These are phyloP conservation scores for Sporisorium iseilematis-ciliati DNA, from an alignment of 1,284 basidiomycete genomes.

Conservation along the genomic window DNA sequence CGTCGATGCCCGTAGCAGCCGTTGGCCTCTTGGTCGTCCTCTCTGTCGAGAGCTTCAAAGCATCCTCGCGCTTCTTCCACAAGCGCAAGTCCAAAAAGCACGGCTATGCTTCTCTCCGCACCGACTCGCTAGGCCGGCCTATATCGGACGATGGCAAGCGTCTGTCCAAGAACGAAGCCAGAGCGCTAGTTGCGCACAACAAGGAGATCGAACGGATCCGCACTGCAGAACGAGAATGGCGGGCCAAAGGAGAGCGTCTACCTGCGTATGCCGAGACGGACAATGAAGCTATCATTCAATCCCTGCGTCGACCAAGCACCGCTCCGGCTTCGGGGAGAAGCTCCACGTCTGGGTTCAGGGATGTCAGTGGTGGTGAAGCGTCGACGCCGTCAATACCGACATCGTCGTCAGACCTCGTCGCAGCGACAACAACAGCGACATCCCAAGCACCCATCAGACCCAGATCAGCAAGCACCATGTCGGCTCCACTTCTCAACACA, in stretches of 20 bases:
- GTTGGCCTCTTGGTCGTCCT: slow-evolving; percentile 41
- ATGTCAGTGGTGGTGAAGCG: neutral
- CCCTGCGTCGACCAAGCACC: slow-evolving; percentile 30
- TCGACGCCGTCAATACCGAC: neutral
- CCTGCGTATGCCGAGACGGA: slow-evolving; percentile 40
- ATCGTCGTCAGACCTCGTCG: neutral
- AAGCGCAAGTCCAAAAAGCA: slow-evolving; percentile 48
- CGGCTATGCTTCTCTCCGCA: slow-evolving; percentile 47
- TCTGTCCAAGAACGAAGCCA: slow-evolving; percentile 47
- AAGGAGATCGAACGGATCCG: slow-evolving; percentile 48
- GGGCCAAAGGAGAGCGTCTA: slow-evolving; percentile 38
- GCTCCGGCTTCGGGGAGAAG: slow-evolving; percentile 24
- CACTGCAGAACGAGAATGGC: slow-evolving; percentile 52
- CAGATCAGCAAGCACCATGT: slow-evolving; percentile 26
- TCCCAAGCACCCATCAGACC: slow-evolving; percentile 1
- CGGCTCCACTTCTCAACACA: slow-evolving; percentile 9
- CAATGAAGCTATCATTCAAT: slow-evolving; percentile 40
- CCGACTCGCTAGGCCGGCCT: slow-evolving; percentile 44
- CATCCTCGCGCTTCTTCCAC: slow-evolving; percentile 42
- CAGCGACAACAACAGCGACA: neutral
- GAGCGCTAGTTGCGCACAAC: slow-evolving; percentile 42
- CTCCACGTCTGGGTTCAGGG: slow-evolving; percentile 6
- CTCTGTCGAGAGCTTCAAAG: slow-evolving; percentile 50
- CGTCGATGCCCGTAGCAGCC: slow-evolving; percentile 39
- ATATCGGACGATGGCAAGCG: slow-evolving; percentile 44